Evolutionary conservation across 495 filamentous ascomycete genomes (phyloP).

Genomic region (Trichoderma gamsii): DNA sequence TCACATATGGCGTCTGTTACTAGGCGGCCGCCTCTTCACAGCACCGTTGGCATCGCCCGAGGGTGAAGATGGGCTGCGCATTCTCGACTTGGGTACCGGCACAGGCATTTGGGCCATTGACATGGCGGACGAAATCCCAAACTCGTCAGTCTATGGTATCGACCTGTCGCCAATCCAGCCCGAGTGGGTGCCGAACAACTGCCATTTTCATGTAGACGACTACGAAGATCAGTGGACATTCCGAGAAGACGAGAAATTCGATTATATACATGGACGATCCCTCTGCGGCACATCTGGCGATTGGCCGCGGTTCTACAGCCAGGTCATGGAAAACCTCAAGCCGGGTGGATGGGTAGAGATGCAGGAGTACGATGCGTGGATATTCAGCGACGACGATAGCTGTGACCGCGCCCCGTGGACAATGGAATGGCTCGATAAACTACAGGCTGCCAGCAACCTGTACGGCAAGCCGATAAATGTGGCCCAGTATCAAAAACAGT

Average conservation of each 20-base stretch:
- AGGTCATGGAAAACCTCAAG: constrained; percentile 33
- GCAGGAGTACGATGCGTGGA: constrained; percentile 34
- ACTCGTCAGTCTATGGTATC: constrained; percentile 27
- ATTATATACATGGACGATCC: constrained; percentile 42
- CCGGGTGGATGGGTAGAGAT: constrained; percentile 44
- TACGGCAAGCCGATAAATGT: constrained; percentile 42
- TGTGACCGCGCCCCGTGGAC: constrained; percentile 20
- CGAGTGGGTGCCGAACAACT: constrained; percentile 39
- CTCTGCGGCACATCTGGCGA: constrained; percentile 39
- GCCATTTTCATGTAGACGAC: constrained; percentile 40
- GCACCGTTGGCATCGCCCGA: constrained; percentile 35
- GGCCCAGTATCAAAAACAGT: constrained; percentile 43
- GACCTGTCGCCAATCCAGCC: constrained; percentile 44
- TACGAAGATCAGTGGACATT: constrained; percentile 45
- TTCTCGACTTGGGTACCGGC: constrained; percentile 76
- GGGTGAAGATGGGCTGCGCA: constrained; percentile 32
- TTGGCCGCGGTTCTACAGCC: constrained; percentile 35
- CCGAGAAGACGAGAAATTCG: constrained; percentile 28
- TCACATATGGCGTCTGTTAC: constrained; percentile 42
- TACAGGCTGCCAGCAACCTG: constrained; percentile 40
- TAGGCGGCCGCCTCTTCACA: constrained; percentile 40
- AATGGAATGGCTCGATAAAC: constrained; percentile 9
- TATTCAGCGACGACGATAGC: constrained; percentile 28
- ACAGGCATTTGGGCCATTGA: constrained; percentile 85
- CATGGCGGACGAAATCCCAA: constrained; percentile 51